Conservation (phyloP, 2,329 filamentous ascomycete genomes). For the Paraconiothyrium sp. region DNA sequence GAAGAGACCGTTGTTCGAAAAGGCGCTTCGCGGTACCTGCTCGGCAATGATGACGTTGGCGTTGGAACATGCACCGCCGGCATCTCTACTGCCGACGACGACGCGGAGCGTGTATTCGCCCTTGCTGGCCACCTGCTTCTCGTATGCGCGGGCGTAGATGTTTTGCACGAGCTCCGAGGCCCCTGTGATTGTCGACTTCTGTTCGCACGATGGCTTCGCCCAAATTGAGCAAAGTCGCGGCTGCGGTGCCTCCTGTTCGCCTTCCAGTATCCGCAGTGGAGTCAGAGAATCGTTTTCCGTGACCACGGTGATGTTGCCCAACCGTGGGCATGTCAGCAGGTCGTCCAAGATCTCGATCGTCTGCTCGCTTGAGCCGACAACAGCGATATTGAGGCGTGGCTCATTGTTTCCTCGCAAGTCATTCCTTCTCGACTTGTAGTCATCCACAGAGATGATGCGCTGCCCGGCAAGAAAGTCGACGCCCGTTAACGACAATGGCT, state of each 20-base stretch:
- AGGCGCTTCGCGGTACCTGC: slow-evolving; percentile 23
- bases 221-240: slow-evolving; percentile 48
- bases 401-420: slow-evolving; percentile 40
- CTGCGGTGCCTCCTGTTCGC: slow-evolving; percentile 35
- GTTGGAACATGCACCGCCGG: slow-evolving; percentile 33
- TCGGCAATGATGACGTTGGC: slow-evolving; percentile 46
- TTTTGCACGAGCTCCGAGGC: slow-evolving; percentile 43
- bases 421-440: slow-evolving; percentile 44
- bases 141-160: slow-evolving; percentile 48
- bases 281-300: slow-evolving; percentile 45
- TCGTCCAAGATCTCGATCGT: slow-evolving; percentile 46
- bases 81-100: slow-evolving; percentile 38
- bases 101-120: slow-evolving; percentile 41
- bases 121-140: slow-evolving; percentile 47
- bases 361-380: slow-evolving; percentile 43
- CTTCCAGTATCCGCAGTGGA: slow-evolving; percentile 37
- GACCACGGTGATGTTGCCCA: slow-evolving; percentile 48
- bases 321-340: slow-evolving; percentile 41
- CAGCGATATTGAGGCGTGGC: slow-evolving; percentile 39
- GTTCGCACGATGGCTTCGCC: slow-evolving; percentile 38
- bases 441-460: slow-evolving; percentile 43
- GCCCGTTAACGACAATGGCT: slow-evolving; percentile 31
- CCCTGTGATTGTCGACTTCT: slow-evolving; percentile 29
- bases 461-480: slow-evolving; percentile 45
- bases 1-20: slow-evolving; percentile 35